Conservation (phyloP, 306 rosid species). For the Cyclanthera cordifolia region DNA sequence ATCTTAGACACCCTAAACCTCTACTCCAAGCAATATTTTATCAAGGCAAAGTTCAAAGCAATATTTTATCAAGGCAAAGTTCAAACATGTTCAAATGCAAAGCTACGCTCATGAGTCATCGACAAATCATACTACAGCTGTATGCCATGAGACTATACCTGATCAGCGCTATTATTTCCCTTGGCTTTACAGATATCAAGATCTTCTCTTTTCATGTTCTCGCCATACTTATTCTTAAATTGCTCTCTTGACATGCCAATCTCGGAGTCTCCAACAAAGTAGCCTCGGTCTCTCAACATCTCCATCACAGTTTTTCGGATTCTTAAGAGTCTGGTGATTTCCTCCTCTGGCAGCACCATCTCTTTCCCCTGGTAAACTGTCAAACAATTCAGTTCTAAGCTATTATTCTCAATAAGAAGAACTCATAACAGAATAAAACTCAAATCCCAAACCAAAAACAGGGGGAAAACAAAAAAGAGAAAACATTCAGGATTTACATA, state of each 20-base stretch:
- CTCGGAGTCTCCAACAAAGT: conserved; percentile 43
- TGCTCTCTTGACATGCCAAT: conserved; percentile 41
- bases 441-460: background rate
- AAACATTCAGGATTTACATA: background rate
- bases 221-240: conserved; percentile 30
- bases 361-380: background rate
- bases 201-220: conserved; percentile 56
- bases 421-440: background rate
- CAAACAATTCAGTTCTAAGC: background rate
- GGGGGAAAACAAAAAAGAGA: background rate
- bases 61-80: background rate
- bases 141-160: conserved; percentile 18
- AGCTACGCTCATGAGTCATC: background rate
- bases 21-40: no score
- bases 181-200: conserved; percentile 44
- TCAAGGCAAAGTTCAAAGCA: no score
- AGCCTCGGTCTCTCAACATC: conserved; percentile 52
- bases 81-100: background rate
- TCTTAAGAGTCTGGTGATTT: conserved; percentile 28
- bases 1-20: no score
- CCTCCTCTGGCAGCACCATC: conserved; percentile 54
- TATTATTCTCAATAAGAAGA: background rate
- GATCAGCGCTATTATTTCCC: conserved; percentile 33
- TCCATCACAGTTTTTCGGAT: conserved; percentile 54
- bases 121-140: background rate